Evolutionary conservation across 441 rosid genomes (phyloP).

Genomic region (Adansonia gregorii): DNA sequence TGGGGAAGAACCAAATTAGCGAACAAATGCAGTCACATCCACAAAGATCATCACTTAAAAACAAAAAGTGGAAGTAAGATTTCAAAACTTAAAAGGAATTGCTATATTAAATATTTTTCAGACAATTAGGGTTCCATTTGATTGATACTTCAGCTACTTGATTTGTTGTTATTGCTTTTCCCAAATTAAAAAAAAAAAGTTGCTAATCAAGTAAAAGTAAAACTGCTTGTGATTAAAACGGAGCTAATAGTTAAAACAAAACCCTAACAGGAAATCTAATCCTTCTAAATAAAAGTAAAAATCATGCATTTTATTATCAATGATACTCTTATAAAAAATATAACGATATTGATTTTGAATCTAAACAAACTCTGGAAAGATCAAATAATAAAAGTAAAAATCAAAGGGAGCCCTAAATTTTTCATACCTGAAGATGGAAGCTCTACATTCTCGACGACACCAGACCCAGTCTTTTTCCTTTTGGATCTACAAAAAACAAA

Average conservation of each 20-base stretch:
- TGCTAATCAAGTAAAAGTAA: neutral
- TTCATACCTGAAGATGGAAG: conserved; percentile 34
- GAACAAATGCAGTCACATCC: neutral
- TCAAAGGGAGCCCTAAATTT: conserved; percentile 11
- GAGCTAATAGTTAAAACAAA: neutral
- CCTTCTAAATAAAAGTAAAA: neutral
- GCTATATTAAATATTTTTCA: neutral
- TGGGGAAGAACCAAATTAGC: conserved; percentile 18
- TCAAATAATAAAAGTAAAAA: neutral
- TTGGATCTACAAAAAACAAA: conserved; percentile 48
- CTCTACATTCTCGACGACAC: conserved; percentile 20
- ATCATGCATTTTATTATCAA: neutral
- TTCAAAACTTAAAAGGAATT: neutral
- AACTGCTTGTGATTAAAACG: neutral
- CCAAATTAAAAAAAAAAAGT: neutral
- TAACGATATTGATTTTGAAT: neutral
- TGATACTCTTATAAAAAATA: neutral
- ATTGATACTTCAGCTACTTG: neutral
- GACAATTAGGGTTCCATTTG: neutral
- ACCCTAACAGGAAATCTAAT: conserved; percentile 33
- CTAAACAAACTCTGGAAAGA: neutral
- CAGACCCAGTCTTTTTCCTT: conserved; percentile 49
- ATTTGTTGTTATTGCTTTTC: neutral
- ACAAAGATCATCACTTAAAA: neutral
- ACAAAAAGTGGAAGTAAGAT: neutral